Evolutionary conservation across 129 eudicot species (phyloP).

Genomic region (Artemisia argyi): DNA sequence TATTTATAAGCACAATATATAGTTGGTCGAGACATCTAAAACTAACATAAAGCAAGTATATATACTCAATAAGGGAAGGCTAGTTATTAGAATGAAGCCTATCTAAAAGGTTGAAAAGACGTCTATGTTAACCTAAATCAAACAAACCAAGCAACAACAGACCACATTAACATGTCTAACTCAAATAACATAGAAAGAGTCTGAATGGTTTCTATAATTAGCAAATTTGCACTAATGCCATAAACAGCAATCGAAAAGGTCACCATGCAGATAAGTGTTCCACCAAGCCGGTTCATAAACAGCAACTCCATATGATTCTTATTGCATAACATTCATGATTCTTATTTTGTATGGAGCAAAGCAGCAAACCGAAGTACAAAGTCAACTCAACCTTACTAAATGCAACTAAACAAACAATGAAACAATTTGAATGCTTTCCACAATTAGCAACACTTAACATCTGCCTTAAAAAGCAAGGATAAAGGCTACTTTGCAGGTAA

Average conservation of each 20-base stretch:
- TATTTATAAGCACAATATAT: background rate
- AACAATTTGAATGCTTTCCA: slow-evolving; percentile 14
- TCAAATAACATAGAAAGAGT: slow-evolving; percentile 7
- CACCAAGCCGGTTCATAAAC: slow-evolving; percentile 11
- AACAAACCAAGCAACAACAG: slow-evolving; percentile 1
- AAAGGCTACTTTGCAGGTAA: slow-evolving; percentile 11
- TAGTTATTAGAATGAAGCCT: background rate
- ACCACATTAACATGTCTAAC: slow-evolving; percentile 8
- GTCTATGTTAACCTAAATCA: background rate
- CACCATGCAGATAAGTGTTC: slow-evolving; percentile 8
- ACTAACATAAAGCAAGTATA: background rate
- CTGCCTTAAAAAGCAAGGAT: slow-evolving; percentile 15
- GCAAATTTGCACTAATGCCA: slow-evolving; percentile 10
- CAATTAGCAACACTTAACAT: slow-evolving; percentile 16
- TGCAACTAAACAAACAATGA: background rate
- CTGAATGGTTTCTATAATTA: slow-evolving; percentile 9
- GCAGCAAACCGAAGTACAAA: too few relatives aligned
- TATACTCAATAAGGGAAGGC: background rate
- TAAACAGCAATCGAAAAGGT: slow-evolving; percentile 18
- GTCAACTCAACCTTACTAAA: too few relatives aligned
- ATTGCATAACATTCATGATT: too few relatives aligned
- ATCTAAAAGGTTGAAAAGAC: background rate
- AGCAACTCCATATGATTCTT: background rate
- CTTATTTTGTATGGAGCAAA: too few relatives aligned
- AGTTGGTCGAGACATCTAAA: too few relatives aligned